Evolutionary conservation across 2,329 filamentous ascomycete species (phyloP).

Genomic region (Neurospora crassa): DNA sequence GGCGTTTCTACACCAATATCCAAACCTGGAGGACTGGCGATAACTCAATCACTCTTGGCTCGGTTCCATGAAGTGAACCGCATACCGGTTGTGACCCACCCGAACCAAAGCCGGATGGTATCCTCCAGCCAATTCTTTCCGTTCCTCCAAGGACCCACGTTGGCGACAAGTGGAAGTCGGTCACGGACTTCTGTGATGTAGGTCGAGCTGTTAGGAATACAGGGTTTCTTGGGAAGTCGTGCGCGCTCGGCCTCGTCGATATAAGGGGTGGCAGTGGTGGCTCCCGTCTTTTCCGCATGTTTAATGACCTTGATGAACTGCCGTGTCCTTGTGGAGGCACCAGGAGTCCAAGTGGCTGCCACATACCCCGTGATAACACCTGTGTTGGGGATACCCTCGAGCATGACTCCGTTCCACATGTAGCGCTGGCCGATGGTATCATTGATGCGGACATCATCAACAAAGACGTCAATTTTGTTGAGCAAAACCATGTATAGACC

Average conservation of each 20-base stretch:
- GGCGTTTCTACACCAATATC: neutral
- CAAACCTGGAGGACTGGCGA: no score
- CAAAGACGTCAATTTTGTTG: conserved; percentile 39
- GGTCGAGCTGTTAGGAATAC: conserved; percentile 16
- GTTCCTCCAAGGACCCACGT: conserved; percentile 20
- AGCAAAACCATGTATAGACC: conserved; percentile 52
- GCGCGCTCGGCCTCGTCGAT: conserved; percentile 12
- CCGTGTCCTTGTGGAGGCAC: conserved; percentile 44
- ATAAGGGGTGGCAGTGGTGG: conserved; percentile 15
- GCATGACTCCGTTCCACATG: conserved; percentile 55
- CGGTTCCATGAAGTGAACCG: conserved; percentile 8
- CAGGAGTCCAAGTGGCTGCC: conserved; percentile 58
- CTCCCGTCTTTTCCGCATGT: conserved; percentile 30
- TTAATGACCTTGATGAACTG: conserved; percentile 41
- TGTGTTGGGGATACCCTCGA: conserved; percentile 57
- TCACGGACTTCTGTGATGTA: conserved; percentile 19
- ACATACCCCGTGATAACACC: conserved; percentile 55
- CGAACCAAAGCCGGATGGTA: conserved; percentile 12
- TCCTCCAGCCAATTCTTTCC: conserved; percentile 19
- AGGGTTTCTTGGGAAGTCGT: conserved; percentile 12
- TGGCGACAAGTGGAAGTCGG: conserved; percentile 18
- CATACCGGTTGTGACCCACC: conserved; percentile 14
- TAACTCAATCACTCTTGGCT: conserved; percentile 9
- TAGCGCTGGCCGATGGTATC: conserved; percentile 35
- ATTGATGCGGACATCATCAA: conserved; percentile 44